phyloP scores from a whole-genome alignment of 768 basidiomycete species.

The Lenzites betulinus region DNA sequence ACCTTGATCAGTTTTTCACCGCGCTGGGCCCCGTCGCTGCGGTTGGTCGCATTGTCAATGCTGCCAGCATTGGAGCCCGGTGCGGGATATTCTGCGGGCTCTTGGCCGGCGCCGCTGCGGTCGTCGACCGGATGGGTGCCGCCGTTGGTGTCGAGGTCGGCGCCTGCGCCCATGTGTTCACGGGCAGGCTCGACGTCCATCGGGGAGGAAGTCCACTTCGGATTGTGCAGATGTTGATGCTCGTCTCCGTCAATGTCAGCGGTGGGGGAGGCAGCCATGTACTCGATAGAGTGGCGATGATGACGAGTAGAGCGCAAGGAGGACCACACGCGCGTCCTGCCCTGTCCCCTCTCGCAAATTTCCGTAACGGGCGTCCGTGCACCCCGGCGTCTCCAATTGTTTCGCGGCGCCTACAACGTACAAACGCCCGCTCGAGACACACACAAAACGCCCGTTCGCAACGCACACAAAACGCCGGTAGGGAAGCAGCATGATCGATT shows the following conservation, averaged over 20 bases:
- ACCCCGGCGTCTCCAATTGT: too few species aligned
- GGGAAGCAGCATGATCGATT: neutral
- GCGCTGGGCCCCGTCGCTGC: constrained; percentile 23
- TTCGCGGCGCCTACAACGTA: neutral
- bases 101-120: constrained; percentile 17
- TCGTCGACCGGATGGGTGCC: constrained; percentile 26
- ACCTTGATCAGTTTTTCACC: constrained; percentile 38
- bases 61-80: constrained; percentile 18
- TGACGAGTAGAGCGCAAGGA: constrained; percentile 6
- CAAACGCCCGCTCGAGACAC: neutral
- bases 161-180: constrained; percentile 24
- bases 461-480: too few species aligned
- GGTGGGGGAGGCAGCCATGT: constrained; percentile 26
- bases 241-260: constrained; percentile 15
- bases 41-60: constrained; percentile 11
- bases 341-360: neutral
- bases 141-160: constrained; percentile 24
- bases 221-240: neutral
- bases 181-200: constrained; percentile 23
- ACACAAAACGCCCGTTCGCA: too few species aligned
- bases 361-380: constrained; percentile 2
- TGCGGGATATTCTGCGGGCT: constrained; percentile 22
- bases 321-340: neutral
- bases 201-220: constrained; percentile 22
- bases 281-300: constrained; percentile 5